A percentile compares a stretch with the other conserved stretches of the same genome.
Evolutionary conservation across 1,284 basidiomycete genomes (phyloP).

Genomic region (Trametes hirsuta): DNA sequence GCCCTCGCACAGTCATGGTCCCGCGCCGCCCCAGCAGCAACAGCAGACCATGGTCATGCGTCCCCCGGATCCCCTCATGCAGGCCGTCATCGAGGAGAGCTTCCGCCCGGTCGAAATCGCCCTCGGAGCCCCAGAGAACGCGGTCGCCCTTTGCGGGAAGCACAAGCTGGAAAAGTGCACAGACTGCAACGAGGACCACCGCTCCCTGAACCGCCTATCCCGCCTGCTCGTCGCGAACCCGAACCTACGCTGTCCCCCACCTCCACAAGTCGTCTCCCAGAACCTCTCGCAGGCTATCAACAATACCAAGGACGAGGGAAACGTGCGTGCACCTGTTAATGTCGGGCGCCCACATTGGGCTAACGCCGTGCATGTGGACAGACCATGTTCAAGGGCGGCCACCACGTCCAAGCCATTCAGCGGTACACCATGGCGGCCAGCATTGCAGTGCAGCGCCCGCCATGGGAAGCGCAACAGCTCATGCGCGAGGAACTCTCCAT

Average conservation of each 20-base stretch:
- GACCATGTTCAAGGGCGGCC: slow-evolving; percentile 77
- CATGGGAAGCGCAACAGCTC: slow-evolving; percentile 86
- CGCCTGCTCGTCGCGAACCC: slow-evolving; percentile 73
- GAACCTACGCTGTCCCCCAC: slow-evolving; percentile 78
- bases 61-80: slow-evolving; percentile 67
- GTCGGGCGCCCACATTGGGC: slow-evolving; percentile 6
- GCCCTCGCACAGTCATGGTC: slow-evolving; percentile 39
- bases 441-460: slow-evolving; percentile 82
- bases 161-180: slow-evolving; percentile 76
- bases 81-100: slow-evolving; percentile 75
- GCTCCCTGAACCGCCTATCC: slow-evolving; percentile 71
- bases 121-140: slow-evolving; percentile 54
- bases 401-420: slow-evolving; percentile 77
- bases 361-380: slow-evolving; percentile 34
- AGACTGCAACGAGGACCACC: slow-evolving; percentile 73
- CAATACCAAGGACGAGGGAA: slow-evolving; percentile 87
- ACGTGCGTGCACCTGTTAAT: slow-evolving; percentile 57
- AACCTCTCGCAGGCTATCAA: slow-evolving; percentile 76
- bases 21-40: slow-evolving; percentile 34
- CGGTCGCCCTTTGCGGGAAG: slow-evolving; percentile 56
- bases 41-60: slow-evolving; percentile 47
- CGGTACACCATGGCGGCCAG: slow-evolving; percentile 86
- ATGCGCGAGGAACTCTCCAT: slow-evolving; percentile 91
- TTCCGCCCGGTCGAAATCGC: slow-evolving; percentile 63
- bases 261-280: slow-evolving; percentile 75